Evolutionary conservation across 106 monocot species (phyloP).

Genomic region (Platanthera guangdongensis): DNA sequence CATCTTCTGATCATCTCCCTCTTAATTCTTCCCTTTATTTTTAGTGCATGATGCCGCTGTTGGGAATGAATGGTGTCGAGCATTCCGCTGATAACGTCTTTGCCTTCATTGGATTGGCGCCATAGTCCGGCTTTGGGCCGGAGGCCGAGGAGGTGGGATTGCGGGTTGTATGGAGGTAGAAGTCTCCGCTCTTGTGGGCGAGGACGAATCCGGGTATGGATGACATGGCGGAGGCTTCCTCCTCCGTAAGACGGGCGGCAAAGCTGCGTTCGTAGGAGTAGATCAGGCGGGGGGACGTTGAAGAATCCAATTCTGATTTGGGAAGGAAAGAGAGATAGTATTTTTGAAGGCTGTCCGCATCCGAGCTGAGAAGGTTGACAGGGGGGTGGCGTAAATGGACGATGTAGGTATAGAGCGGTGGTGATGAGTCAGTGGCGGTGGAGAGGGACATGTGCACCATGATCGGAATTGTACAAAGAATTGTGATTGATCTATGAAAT

Average conservation of each 20-base stretch:
- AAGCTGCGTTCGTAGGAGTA: conserved; percentile 14
- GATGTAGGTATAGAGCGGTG: conserved; percentile 9
- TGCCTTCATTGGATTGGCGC: not conserved
- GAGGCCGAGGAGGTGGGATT: conserved; percentile 27
- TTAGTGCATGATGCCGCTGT: too few species aligned
- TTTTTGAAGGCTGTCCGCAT: not conserved
- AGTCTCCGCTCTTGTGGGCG: not conserved
- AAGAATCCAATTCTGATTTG: not conserved
- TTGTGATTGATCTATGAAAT: too few species aligned
- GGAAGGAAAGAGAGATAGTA: conserved; percentile 13
- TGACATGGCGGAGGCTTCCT: conserved; percentile 4
- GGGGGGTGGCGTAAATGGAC: conserved; percentile 7
- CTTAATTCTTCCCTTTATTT: too few species aligned
- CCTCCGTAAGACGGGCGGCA: conserved; percentile 13
- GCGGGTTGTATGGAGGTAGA: conserved; percentile 21
- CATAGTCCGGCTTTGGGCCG: not conserved
- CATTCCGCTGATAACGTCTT: conserved; percentile 29
- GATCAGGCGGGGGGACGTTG: not conserved
- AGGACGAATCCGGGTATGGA: conserved; percentile 10
- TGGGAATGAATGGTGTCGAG: conserved; percentile 16
- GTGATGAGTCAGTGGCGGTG: too few species aligned
- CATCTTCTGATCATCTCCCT: too few species aligned
- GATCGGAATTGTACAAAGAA: too few species aligned
- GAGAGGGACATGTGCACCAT: too few species aligned
- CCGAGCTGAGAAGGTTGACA: not conserved